These are phyloP conservation scores for Tricholoma furcatifolium DNA, from an alignment of 768 basidiomycete genomes.

Conservation along the genomic window DNA sequence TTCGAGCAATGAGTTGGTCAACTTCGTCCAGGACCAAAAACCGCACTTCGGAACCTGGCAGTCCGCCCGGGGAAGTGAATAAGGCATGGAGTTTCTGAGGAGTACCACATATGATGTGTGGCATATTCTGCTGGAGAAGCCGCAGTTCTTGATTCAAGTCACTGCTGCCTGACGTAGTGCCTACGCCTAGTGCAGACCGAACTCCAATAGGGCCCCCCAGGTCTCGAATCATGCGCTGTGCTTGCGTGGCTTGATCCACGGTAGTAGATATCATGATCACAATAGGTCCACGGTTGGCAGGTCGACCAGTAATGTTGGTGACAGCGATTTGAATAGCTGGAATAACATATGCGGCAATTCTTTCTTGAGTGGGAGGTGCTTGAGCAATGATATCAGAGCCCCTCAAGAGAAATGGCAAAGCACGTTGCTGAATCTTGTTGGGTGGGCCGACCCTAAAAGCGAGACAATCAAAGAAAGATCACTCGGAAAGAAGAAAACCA, in stretches of 20 bases:
- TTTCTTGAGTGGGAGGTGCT: slow-evolving; percentile 96
- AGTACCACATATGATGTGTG: slow-evolving; percentile 95
- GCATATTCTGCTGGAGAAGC: slow-evolving; percentile 85
- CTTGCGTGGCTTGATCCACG: slow-evolving; percentile 97
- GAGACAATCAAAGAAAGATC: slow-evolving; percentile 6
- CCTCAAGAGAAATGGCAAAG: slow-evolving; percentile 90
- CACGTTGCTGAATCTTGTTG: slow-evolving; percentile 98
- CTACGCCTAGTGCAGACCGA: slow-evolving; percentile 85
- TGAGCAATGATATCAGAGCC: slow-evolving; percentile 98
- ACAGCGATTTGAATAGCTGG: slow-evolving; percentile 85
- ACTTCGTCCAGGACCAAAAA: slow-evolving; percentile 97
- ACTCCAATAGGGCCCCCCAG: slow-evolving; percentile 92
- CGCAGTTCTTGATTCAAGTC: slow-evolving; percentile 78
- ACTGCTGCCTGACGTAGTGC: slow-evolving; percentile 60
- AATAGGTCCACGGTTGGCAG: slow-evolving; percentile 73
- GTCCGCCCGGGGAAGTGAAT: slow-evolving; percentile 76
- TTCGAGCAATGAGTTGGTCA: slow-evolving; percentile 96
- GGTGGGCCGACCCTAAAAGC: slow-evolving; percentile 84
- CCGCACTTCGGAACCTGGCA: slow-evolving; percentile 81
- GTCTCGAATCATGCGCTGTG: slow-evolving; percentile 92
- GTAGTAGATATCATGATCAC: slow-evolving; percentile 97
- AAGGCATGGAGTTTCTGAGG: slow-evolving; percentile 95
- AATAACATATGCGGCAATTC: slow-evolving; percentile 96
- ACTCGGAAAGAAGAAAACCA: slow-evolving; percentile 26
- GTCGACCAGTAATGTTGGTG: slow-evolving; percentile 53